Percentiles rank a stretch among this genome's conserved stretches.
phyloP scores from a whole-genome alignment of 352 stramenopile species.

The Phytopythium montanum region DNA sequence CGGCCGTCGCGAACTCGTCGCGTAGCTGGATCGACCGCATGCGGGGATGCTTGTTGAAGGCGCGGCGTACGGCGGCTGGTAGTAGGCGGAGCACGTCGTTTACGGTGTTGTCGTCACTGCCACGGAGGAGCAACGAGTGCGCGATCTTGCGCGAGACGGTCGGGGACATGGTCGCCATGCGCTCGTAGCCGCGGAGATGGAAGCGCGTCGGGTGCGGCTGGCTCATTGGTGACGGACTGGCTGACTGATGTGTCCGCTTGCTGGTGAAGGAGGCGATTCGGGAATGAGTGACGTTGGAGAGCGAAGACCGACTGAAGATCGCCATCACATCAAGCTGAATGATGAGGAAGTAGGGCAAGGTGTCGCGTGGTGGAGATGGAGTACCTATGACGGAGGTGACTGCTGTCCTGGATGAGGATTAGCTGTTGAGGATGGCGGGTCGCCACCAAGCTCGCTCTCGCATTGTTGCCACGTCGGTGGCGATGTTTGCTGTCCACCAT shows the following conservation, averaged over 20 bases:
- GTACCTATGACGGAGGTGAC: too few relatives aligned
- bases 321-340: neutral
- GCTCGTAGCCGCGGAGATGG: slow-evolving; percentile 32
- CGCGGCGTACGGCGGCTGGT: slow-evolving; percentile 43
- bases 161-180: slow-evolving; percentile 22
- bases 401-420: too few relatives aligned
- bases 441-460: too few relatives aligned
- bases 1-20: slow-evolving; percentile 30
- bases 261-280: neutral
- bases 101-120: slow-evolving; percentile 2
- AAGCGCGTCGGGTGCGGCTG: slow-evolving; percentile 4
- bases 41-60: slow-evolving; percentile 58
- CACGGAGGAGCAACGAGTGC: slow-evolving; percentile 27
- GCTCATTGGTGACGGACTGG: neutral
- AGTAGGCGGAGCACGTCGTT: slow-evolving; percentile 35
- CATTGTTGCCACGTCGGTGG: too few relatives aligned
- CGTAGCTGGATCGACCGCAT: slow-evolving; percentile 37
- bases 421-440: too few relatives aligned
- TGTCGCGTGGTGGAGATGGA: neutral
- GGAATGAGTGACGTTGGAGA: neutral
- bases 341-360: neutral
- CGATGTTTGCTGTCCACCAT: too few relatives aligned
- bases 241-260: neutral
- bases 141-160: slow-evolving; percentile 25
- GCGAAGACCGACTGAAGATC: neutral